Percentiles rank a stretch among this genome's conserved stretches.
Evolutionary conservation across 2,329 filamentous ascomycete species (phyloP).

Genomic region (Pezicula carpinea): DNA sequence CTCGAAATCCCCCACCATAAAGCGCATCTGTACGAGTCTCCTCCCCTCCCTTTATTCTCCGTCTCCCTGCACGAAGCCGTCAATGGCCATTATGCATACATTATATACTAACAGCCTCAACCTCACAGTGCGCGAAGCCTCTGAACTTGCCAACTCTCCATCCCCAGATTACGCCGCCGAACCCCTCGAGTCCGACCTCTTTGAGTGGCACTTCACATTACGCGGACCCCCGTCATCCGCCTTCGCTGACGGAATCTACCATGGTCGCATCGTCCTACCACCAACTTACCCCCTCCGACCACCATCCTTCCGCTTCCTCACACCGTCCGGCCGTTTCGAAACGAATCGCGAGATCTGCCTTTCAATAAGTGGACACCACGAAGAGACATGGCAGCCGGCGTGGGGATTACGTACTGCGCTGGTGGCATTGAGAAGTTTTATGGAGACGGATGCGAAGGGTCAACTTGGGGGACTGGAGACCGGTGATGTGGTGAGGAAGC

Average conservation of each 20-base stretch:
- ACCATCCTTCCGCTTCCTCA: constrained; percentile 92
- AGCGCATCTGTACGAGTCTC: constrained; percentile 64
- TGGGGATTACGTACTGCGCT: constrained; percentile 94
- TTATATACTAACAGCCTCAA: constrained; percentile 10
- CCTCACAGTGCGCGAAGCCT: constrained; percentile 74
- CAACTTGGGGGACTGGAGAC: constrained; percentile 89
- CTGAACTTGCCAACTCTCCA: constrained; percentile 75
- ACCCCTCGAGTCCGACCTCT: constrained; percentile 80
- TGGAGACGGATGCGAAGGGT: constrained; percentile 84
- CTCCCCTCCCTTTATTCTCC: constrained; percentile 5
- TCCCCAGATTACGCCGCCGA: constrained; percentile 81
- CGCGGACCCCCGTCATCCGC: constrained; percentile 75
- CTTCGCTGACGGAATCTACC: constrained; percentile 68
- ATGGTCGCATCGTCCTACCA: constrained; percentile 90
- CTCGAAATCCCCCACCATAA: constrained; percentile 77
- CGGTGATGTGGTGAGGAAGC: constrained; percentile 58
- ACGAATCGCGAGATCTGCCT: constrained; percentile 96
- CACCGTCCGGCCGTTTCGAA: constrained; percentile 88
- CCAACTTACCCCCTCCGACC: constrained; percentile 87
- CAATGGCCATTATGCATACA: neutral
- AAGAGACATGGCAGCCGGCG: constrained; percentile 97
- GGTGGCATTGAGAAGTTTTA: constrained; percentile 75
- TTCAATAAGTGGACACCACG: constrained; percentile 89
- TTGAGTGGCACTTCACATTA: constrained; percentile 99
- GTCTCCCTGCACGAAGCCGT: too few relatives aligned